Evolutionary conservation across 495 filamentous ascomycete genomes (phyloP).

Genomic region (Neurospora intermedia): DNA sequence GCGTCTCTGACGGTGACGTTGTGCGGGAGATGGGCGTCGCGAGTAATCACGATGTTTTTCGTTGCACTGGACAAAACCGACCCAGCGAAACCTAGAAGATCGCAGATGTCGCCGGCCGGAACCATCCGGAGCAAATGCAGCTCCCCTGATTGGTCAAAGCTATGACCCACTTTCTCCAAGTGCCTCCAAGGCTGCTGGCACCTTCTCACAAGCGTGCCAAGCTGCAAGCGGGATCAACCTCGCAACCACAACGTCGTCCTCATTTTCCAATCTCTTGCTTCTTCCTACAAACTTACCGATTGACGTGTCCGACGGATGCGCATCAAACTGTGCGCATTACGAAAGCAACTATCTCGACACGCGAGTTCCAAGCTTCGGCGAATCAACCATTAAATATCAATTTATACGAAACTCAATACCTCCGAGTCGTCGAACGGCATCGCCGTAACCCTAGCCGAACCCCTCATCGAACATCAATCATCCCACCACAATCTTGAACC

Average conservation of each 20-base stretch:
- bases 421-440: background rate
- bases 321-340: background rate
- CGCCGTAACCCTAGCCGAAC: background rate
- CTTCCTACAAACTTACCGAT: background rate
- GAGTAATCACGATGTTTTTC: constrained; percentile 13
- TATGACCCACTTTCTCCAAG: constrained; percentile 9
- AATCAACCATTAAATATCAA: background rate
- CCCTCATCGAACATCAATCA: background rate
- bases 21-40: constrained; percentile 5
- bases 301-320: background rate
- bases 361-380: background rate
- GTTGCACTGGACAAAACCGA: constrained; percentile 5
- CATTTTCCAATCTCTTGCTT: background rate
- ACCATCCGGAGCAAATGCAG: constrained; percentile 12
- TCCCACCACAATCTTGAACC: constrained; percentile 12
- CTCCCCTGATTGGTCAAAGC: constrained; percentile 30
- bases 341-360: constrained; percentile 4
- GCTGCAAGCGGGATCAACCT: background rate
- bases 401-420: background rate
- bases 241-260: background rate
- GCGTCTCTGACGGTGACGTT: constrained; percentile 5
- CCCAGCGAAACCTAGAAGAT: constrained; percentile 16
- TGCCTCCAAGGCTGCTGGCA: constrained; percentile 1
- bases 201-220: background rate
- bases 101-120: constrained; percentile 13